Evolutionary conservation across 1,139 yeast genomes (phyloP).

Genomic region (Magnusiomyces ingens): DNA sequence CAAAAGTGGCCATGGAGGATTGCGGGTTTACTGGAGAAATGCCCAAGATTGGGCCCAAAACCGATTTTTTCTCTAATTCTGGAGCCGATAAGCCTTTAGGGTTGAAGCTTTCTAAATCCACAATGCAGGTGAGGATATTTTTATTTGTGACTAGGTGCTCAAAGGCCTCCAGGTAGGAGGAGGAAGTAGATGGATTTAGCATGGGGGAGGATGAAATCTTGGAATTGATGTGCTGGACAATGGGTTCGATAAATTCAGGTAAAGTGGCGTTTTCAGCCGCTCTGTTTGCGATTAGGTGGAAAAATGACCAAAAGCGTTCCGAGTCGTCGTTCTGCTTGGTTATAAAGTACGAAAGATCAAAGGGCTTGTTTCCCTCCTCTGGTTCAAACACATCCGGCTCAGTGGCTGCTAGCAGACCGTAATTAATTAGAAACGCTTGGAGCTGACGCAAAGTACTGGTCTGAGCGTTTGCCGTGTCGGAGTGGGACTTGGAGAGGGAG

Average conservation of each 20-base stretch:
- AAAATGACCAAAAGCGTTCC: constrained; percentile 39
- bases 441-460: not conserved
- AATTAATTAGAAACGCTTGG: not conserved
- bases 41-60: constrained; percentile 71
- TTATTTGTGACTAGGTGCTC: constrained; percentile 58
- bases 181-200: constrained; percentile 38
- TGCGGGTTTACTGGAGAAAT: constrained; percentile 57
- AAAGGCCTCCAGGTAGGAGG: constrained; percentile 45
- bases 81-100: constrained; percentile 39
- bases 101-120: constrained; percentile 48
- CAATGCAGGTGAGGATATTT: constrained; percentile 53
- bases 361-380: not conserved
- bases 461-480: not conserved
- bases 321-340: not conserved
- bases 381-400: constrained; percentile 1
- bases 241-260: constrained; percentile 50
- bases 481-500: too few species aligned
- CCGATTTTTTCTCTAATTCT: constrained; percentile 52
- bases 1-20: too few species aligned
- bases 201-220: constrained; percentile 18
- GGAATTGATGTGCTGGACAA: constrained; percentile 27
- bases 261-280: constrained; percentile 62
- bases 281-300: constrained; percentile 50
- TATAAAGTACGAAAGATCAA: not conserved
- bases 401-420: constrained; percentile 2